Base-by-base conservation (phyloP, 1,284 basidiomycete species). In the Puccinia horiana region DNA sequence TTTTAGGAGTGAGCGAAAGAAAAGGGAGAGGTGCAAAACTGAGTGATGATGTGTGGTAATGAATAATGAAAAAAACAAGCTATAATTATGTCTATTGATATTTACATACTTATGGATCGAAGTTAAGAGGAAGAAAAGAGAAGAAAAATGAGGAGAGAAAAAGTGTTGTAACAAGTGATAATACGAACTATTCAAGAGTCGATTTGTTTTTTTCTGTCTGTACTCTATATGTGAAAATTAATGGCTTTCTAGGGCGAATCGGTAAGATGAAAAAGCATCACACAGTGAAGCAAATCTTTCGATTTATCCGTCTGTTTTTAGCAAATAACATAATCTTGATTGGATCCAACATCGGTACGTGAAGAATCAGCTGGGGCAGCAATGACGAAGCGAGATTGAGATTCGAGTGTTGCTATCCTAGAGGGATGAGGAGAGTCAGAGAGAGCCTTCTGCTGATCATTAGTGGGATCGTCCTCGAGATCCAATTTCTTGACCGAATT, bases 291-390 rank as follows among this genome's bases (percentile, higher is more conserved):
- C 29, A 40, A 65, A 65, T 65, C 61, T 65, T 32, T 65, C 29
- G 6, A 26, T 35, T 12, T 29, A 35, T 26, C 1, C n/a, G 12
- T 9, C 54, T 20, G 9, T 32, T 35, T 2, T 44, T 26, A 35
- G 37, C 6, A 29, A n/a, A 54, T 29, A 23, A 77, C 29, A 40
- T 70, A 56, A 61, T 69, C 67, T 72, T 80, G 63, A 47, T 80
- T 80, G 20, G 77, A 67, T 20, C 77, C 77, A 23, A 80, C 40
- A 32, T 42, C 52, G 9, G 77, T 80, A 16, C 77, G 63, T 52
- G 47, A 40, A 26, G 77, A 54, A 80, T 80, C 35, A 42, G 79
- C 79, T 8, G 79, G 79, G 44, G 69, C 79, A 49, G 79, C 79
- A 37, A 81, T 65, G 18, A 73, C 54, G 35, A 74, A 72, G 18